Base-by-base conservation (phyloP, 305 asterid genomes). In the Fraxinus greggii region DNA sequence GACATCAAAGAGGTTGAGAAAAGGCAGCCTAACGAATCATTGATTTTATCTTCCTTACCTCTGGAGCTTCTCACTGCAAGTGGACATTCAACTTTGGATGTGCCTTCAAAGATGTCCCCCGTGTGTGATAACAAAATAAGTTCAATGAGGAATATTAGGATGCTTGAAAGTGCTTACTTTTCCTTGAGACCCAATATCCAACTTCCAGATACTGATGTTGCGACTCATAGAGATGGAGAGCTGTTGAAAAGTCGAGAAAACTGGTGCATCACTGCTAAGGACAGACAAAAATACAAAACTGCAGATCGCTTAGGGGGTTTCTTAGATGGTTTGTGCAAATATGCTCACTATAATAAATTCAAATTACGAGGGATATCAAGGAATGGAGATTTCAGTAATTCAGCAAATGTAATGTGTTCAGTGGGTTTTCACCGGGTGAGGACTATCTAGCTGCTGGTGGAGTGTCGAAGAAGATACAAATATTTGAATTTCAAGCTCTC, bases 381-480 rank as follows among this genome's bases (percentile, higher is more conserved):
- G 80, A 90, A 86, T 91, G 93, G 94, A 73, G 98, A 94, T 80
- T 87, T 93, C 77, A 90, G 86, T 75, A 94, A 86, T 82, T 86
- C 94, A 69, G 91, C 95, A 78, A 95, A 95, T 79, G 98, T 94
- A 76, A 93, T 95, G 79, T 95, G 99, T 83, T 93, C 97, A 72
- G 89, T 95, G 89, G 93, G 97, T 90, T 96, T 96, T 90, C 97
- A 96, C 83, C 94, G 98, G 63, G 98, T 72, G 99, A 91, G 89
- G 98, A 96, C 73, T 93, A 85, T 83, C 86, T 96, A 84, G 98
- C 98, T 84, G 80, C 98, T 33, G 98, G 90, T 79, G 97, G 98
- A 81, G 97, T 94, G 85, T 93, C 97, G 7, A 96, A 94, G 92
- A 94, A 94, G 92, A 93, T 94, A 31, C 92, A 93, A 81, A 85